These are phyloP conservation scores for Cyclotella choctawhatcheeana DNA, from an alignment of 108 stramenopile genomes.

Conservation along the genomic window DNA sequence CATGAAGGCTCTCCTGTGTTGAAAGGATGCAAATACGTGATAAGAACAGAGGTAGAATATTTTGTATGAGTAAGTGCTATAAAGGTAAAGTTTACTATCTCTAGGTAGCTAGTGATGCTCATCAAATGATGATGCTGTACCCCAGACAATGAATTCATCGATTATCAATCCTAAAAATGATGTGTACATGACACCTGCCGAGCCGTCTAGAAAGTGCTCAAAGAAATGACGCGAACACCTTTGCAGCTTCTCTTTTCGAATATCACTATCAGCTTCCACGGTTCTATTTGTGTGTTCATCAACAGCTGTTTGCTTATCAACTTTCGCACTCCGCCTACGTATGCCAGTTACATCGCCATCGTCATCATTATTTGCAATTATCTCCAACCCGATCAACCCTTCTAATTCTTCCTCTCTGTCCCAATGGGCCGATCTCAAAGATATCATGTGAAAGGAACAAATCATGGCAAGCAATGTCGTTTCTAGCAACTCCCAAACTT, in stretches of 20 bases:
- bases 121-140: no score
- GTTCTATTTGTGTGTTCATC: no score
- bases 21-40: constrained; percentile 60
- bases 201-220: constrained; percentile 52
- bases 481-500: constrained; percentile 45
- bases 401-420: constrained; percentile 22
- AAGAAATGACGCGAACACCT: constrained; percentile 16
- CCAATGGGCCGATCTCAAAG: constrained; percentile 20
- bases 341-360: no score
- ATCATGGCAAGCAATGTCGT: constrained; percentile 45
- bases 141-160: constrained; percentile 27
- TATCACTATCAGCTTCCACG: background rate
- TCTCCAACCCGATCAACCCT: constrained; percentile 26
- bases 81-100: no score
- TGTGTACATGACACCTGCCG: constrained; percentile 51
- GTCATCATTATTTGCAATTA: background rate
- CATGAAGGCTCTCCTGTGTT: constrained; percentile 68
- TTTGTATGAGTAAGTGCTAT: no score
- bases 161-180: constrained; percentile 45
- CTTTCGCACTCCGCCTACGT: background rate
- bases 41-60: constrained; percentile 78
- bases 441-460: constrained; percentile 42
- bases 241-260: background rate
- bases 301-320: background rate
- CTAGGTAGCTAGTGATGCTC: no score